Evolutionary conservation across 2,329 filamentous ascomycete genomes (phyloP), one percentile per base, ranked within the genome.

Genomic region (Polychaeton citri): DNA sequence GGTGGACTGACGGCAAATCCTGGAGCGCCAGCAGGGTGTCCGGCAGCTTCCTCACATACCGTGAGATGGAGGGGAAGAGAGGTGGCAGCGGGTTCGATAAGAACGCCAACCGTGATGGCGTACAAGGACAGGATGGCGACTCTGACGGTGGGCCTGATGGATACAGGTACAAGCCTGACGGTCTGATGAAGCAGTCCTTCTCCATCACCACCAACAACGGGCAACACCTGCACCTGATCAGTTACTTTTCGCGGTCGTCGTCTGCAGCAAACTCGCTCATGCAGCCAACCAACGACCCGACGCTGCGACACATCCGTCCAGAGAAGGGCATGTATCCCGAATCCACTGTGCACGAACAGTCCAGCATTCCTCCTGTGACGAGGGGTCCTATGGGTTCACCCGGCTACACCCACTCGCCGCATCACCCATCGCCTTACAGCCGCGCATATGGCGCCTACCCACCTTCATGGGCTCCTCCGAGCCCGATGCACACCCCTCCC

Each of bases 111-210:
- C 84, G 86, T 21, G 86, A 94, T 43, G 86, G 81, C 49, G 77
- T 76, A 40, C 76, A 79, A 44, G 76, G 74, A 19, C 85, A 93
- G 51, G 87, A 90, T 33, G 82, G 86, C 45, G 79, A 83, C 36
- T 81, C 66, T 37, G 85, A 92, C 51, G 71, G 74, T 45, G 74
- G 74, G 6, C 84, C 83, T 0, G 86, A 94, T 57, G 86, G 86
- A 30, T 94, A 94, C 59, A 71, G 85, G 44, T 94, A 94, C 64
- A 98, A 95, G 68, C 83, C 81, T 7, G 90, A 98, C 52, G 90
- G 90, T 1, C 72, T 98, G 3, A 95, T 96, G 86, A 98, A 98
- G 72, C 90, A 98, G 62, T 96, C 90, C 0, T 98, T 96, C 69
- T 96, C 88, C 64, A 96, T 98, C 63, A 95, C 87, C 16, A 96